phyloP scores from a whole-genome alignment of 2,329 filamentous ascomycete species.

The Neofusicoccum ribis region DNA sequence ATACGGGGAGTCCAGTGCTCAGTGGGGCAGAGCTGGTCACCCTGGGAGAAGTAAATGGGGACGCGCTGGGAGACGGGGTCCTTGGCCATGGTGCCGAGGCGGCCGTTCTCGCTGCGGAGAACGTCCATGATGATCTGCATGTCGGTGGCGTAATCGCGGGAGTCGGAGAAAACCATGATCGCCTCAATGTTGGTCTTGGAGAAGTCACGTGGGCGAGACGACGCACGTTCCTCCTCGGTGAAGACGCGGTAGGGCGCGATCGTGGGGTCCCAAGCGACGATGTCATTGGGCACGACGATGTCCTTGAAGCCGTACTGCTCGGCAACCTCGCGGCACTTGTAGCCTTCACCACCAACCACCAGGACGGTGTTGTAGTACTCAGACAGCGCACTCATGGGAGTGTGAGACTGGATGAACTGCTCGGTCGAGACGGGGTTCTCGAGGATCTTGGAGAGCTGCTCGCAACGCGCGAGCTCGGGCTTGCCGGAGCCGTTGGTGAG shows the following conservation, averaged over 20 bases:
- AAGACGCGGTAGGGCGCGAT: conserved; percentile 70
- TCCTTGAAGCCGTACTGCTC: conserved; percentile 74
- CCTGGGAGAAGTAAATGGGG: conserved; percentile 72
- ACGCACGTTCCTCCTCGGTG: conserved; percentile 65
- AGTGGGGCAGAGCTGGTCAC: conserved; percentile 62
- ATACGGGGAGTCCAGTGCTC: conserved; percentile 64
- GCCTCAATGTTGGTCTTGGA: conserved; percentile 70
- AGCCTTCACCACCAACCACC: conserved; percentile 73
- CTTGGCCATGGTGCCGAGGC: conserved; percentile 63
- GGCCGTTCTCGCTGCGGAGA: conserved; percentile 67
- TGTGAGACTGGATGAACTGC: conserved; percentile 77
- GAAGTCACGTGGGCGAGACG: conserved; percentile 71
- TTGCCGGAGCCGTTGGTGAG: conserved; percentile 75
- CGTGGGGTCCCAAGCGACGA: conserved; percentile 67
- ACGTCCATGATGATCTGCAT: conserved; percentile 77
- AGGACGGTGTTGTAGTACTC: conserved; percentile 78
- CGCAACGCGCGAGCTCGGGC: conserved; percentile 63
- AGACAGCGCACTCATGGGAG: conserved; percentile 71
- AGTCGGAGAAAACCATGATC: conserved; percentile 74
- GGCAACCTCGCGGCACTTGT: conserved; percentile 71
- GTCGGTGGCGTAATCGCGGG: conserved; percentile 72
- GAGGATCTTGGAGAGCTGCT: conserved; percentile 68
- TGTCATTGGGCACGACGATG: conserved; percentile 72
- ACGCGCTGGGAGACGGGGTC: conserved; percentile 67
- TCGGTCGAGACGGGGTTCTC: conserved; percentile 65